These are phyloP conservation scores for Rhizophagus clarus DNA, from an alignment of 192 early-diverging fungal species.

Conservation along the genomic window DNA sequence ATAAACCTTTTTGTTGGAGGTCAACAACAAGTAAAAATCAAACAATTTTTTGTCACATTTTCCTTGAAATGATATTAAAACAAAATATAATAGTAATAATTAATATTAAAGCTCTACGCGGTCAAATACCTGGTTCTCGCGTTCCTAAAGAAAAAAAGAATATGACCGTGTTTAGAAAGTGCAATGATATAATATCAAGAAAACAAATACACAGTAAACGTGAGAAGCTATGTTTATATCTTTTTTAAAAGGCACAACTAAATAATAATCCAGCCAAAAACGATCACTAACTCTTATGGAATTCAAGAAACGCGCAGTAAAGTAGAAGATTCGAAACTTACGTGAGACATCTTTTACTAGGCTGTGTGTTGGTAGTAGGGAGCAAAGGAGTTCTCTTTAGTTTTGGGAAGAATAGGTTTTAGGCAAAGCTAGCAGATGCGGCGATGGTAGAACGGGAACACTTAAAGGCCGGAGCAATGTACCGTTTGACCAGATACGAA, in stretches of 20 bases:
- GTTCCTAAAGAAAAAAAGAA: conserved; percentile 29
- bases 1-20: conserved; percentile 85
- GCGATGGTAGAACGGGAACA: background rate
- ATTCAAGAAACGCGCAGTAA: background rate
- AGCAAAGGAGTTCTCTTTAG: conserved; percentile 18
- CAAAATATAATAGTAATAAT: background rate
- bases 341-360: conserved; percentile 5
- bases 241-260: background rate
- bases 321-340: background rate
- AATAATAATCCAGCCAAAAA: background rate
- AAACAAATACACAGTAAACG: background rate
- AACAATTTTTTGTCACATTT: conserved; percentile 28
- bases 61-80: background rate
- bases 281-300: background rate
- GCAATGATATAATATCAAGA: background rate
- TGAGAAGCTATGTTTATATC: background rate
- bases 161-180: background rate
- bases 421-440: conserved; percentile 12
- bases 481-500: conserved; percentile 14
- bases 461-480: conserved; percentile 16
- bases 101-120: conserved; percentile 5
- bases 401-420: conserved; percentile 15
- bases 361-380: background rate
- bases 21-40: conserved; percentile 27
- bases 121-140: conserved; percentile 40